Base-by-base conservation (phyloP, 2,329 filamentous ascomycete species). In the Paecilomyces formosus region DNA sequence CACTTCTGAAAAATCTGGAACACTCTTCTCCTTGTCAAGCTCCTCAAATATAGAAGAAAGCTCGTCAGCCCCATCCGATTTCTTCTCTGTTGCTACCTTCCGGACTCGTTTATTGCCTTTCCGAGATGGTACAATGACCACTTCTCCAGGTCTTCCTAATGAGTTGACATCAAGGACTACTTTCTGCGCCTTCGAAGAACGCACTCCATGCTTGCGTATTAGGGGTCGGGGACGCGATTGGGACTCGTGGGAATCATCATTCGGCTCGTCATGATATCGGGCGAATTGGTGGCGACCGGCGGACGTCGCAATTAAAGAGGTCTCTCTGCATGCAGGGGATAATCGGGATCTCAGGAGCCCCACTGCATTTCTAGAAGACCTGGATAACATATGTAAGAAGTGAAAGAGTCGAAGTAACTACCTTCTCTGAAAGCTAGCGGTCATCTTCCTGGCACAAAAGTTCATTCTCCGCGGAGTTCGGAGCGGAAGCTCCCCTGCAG, bases 61-160 rank as follows among this genome's bases (percentile, higher is more conserved):
- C 4, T 55, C 59, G 53, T 57, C 53, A 39, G 30, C 62, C 53
- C 39, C 62, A 56, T 3, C 53, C 45, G 9, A 50, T 58, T 33
- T 62, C 35, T 45, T 59, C 35, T 54, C 63, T 35, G 35, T 57
- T 53, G 11, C 45, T 57, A 22, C 24, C 53, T 56, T 60, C 24
- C 55, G 56, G 39, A 56, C 26, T 51, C 31, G 58, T 28, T 61
- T 61, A 28, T 65, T 64, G 30, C 66, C 68, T 55, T 64, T 58
- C 54, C 57, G 61, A 21, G 68, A 60, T 45, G 65, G 63, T 8
- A 76, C 64, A 24, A 77, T 65, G 26, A 76, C 61, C 5, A 77
- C 68, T 55, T 76, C 66, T 2, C 69, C 73, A 1, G 73, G 73
- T 54, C 72, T 66, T 28, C 75, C 75, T 8, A 77, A 61, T 1